Percentiles rank a stretch among this genome's conserved stretches.
phyloP scores from a whole-genome alignment of 148 eudicot genomes.

The Polygonum maritimum region DNA sequence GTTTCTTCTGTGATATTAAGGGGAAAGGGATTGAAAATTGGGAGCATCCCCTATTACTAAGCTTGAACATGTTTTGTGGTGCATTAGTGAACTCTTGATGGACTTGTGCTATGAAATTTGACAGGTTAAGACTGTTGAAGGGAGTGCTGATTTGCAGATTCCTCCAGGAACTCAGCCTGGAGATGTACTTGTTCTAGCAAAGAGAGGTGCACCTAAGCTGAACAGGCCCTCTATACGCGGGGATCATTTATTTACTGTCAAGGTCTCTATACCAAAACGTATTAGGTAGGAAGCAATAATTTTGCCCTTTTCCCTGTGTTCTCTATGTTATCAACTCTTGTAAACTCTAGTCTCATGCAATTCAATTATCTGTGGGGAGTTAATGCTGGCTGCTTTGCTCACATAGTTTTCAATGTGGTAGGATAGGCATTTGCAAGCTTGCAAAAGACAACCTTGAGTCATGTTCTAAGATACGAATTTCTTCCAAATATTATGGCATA shows the following conservation, averaged over 20 bases:
- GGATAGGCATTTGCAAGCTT: not conserved
- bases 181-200: conserved; percentile 88
- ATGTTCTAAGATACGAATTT: not conserved
- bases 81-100: not conserved
- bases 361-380: not conserved
- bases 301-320: not conserved
- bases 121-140: conserved; percentile 94
- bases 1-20: not conserved
- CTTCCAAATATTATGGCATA: not conserved
- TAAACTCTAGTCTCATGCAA: too few relatives aligned
- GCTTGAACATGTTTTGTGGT: not conserved
- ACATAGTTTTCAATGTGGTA: not conserved
- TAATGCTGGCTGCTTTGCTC: not conserved
- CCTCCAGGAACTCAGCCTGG: conserved; percentile 98
- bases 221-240: conserved; percentile 93
- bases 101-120: not conserved
- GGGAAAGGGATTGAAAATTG: not conserved
- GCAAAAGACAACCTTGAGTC: not conserved
- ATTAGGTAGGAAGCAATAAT: conserved; percentile 43
- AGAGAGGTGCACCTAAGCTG: conserved; percentile 86
- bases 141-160: conserved; percentile 63
- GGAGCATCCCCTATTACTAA: not conserved
- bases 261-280: conserved; percentile 83
- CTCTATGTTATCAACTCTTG: not conserved
- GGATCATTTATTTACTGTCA: conserved; percentile 74